A percentile compares a stretch with the other conserved stretches of the same genome.
Conservation (phyloP, 306 rosid species). For the Castanea crenata region DNA sequence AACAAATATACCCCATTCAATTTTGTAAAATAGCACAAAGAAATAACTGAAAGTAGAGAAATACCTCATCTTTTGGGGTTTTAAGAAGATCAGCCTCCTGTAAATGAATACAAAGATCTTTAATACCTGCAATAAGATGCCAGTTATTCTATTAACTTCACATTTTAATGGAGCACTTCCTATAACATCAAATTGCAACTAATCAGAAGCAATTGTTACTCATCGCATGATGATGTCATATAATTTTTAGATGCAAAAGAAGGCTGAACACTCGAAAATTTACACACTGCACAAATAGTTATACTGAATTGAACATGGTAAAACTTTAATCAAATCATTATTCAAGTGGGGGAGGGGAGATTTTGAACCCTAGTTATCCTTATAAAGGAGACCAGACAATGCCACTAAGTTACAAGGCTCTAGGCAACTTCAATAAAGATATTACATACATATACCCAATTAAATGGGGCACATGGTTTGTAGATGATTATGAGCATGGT, state of each 20-base stretch:
- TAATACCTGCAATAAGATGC: slow-evolving; percentile 49
- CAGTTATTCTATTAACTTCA: slow-evolving; percentile 10
- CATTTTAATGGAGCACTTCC: neutral
- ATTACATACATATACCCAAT: neutral
- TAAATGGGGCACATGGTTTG: neutral
- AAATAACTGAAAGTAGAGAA: neutral
- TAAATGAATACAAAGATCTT: slow-evolving; percentile 53
- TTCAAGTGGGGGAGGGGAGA: too few relatives aligned
- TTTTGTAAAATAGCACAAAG: slow-evolving; percentile 1
- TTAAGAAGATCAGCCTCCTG: slow-evolving; percentile 69
- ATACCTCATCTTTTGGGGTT: slow-evolving; percentile 76
- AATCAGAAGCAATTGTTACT: neutral
- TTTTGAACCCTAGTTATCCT: too few relatives aligned
- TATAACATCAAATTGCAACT: neutral
- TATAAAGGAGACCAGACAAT: too few relatives aligned
- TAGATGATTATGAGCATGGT: neutral
- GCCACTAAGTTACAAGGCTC: too few relatives aligned
- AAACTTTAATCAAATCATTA: neutral
- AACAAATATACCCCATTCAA: neutral
- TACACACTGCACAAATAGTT: neutral
- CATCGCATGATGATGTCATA: neutral
- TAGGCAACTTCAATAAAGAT: too few relatives aligned
- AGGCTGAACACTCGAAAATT: neutral
- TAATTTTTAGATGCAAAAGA: neutral
- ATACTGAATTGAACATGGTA: neutral